A percentile compares a stretch with the other conserved stretches of the same genome.
phyloP scores from a whole-genome alignment of 352 stramenopile genomes.

The Aphanomyces invadans region DNA sequence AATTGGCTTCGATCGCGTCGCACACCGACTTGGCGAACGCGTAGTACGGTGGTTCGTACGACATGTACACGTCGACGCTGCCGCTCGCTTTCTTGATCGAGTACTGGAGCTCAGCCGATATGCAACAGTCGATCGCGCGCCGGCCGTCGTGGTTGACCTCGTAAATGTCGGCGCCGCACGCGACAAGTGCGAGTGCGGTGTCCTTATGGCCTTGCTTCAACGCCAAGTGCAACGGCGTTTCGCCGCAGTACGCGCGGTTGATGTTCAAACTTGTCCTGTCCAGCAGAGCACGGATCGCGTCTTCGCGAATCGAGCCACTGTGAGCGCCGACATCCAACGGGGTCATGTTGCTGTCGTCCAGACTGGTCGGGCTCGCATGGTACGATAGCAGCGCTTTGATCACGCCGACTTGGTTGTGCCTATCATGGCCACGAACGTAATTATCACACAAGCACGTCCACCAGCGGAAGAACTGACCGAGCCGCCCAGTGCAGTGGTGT shows the following conservation, averaged over 20 bases:
- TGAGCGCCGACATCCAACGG: constrained; percentile 32
- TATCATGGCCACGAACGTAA: background rate
- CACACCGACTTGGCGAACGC: constrained; percentile 8
- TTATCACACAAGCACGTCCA: no score
- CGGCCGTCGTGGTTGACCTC: constrained; percentile 58
- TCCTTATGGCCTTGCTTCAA: constrained; percentile 62
- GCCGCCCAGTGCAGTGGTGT: constrained; percentile 72
- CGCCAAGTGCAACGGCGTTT: constrained; percentile 63
- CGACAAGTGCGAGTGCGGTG: constrained; percentile 54
- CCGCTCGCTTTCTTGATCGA: constrained; percentile 68
- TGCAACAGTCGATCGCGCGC: constrained; percentile 77
- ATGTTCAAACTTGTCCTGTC: background rate
- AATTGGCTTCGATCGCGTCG: constrained; percentile 4
- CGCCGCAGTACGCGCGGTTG: constrained; percentile 38
- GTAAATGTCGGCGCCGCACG: constrained; percentile 57
- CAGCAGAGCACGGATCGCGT: constrained; percentile 50
- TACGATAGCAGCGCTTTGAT: constrained; percentile 58
- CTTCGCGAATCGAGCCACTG: constrained; percentile 39
- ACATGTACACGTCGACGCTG: constrained; percentile 13
- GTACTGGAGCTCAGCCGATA: constrained; percentile 79
- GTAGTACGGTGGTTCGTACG: constrained; percentile 11
- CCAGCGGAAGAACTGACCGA: no score
- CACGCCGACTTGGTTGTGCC: constrained; percentile 7
- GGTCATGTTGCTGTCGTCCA: constrained; percentile 59
- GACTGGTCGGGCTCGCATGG: constrained; percentile 58